These are phyloP conservation scores for Croton setiger DNA, from an alignment of 441 rosid genomes.

Conservation along the genomic window DNA sequence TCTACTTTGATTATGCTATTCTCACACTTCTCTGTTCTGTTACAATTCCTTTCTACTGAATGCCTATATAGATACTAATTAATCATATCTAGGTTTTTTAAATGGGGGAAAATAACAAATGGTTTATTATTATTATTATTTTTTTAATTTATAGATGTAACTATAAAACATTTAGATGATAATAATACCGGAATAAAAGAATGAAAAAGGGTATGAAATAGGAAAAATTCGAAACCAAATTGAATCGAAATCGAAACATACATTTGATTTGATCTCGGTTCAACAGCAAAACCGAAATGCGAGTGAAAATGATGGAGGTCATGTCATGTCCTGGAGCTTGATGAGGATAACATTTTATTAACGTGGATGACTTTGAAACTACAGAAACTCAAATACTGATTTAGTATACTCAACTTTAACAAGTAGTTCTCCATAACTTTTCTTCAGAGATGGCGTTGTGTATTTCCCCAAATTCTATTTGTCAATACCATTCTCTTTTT, in stretches of 20 bases:
- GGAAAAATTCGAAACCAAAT: too few species aligned
- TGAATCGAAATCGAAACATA: too few species aligned
- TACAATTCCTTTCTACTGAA: neutral
- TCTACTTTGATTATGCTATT: conserved; percentile 1
- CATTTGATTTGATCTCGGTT: too few species aligned
- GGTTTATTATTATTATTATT: too few species aligned
- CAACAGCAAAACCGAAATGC: neutral
- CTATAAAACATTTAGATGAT: too few species aligned
- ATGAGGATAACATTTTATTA: neutral
- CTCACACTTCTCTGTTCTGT: neutral
- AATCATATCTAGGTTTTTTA: too few species aligned
- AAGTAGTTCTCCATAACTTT: neutral
- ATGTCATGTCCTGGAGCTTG: neutral
- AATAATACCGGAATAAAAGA: too few species aligned
- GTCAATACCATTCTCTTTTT: conserved; percentile 11
- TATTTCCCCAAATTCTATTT: conserved; percentile 8
- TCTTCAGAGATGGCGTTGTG: conserved; percentile 24
- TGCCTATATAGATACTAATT: too few species aligned
- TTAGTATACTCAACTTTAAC: neutral
- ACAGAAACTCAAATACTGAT: neutral
- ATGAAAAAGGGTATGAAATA: too few species aligned
- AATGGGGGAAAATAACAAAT: too few species aligned
- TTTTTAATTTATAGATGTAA: too few species aligned
- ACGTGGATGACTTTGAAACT: conserved; percentile 16
- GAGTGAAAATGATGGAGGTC: too few species aligned